These are phyloP conservation scores for Musa troglodytarum DNA, from an alignment of 176 grass and related monocot genomes.

Conservation along the genomic window DNA sequence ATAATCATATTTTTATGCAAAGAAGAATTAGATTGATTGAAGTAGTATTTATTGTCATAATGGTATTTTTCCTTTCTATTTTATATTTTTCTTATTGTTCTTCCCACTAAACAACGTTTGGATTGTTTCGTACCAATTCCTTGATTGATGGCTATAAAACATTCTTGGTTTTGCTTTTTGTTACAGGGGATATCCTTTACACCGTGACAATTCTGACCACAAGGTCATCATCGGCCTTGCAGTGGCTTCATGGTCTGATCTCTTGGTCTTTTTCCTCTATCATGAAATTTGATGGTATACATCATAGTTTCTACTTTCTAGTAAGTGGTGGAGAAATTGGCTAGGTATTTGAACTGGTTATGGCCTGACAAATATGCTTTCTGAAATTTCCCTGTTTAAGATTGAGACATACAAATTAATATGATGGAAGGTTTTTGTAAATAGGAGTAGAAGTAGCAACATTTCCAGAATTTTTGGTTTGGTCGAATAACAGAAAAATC, in stretches of 20 bases:
- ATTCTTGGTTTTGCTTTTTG: conserved; percentile 5
- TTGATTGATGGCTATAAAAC: not conserved
- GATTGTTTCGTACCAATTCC: not conserved
- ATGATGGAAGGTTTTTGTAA: no score
- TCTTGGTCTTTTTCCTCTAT: not conserved
- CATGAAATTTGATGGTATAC: not conserved
- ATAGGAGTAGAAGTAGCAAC: not conserved
- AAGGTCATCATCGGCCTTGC: conserved; percentile 43
- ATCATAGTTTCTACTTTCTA: no score
- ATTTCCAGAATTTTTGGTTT: not conserved
- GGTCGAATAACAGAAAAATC: not conserved
- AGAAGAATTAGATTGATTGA: not conserved
- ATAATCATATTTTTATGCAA: not conserved
- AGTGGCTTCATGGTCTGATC: conserved; percentile 78
- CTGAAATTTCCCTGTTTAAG: not conserved
- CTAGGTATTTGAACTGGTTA: no score
- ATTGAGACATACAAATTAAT: no score
- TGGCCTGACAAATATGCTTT: no score
- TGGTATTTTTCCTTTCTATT: not conserved
- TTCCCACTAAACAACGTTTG: not conserved
- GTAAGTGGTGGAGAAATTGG: no score
- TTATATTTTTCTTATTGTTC: conserved; percentile 12
- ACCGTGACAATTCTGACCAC: conserved; percentile 83
- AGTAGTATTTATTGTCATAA: not conserved
- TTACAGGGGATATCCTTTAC: conserved; percentile 49